Evolutionary conservation across 768 basidiomycete species (phyloP).

Genomic region (Cystobasidium ongulense): DNA sequence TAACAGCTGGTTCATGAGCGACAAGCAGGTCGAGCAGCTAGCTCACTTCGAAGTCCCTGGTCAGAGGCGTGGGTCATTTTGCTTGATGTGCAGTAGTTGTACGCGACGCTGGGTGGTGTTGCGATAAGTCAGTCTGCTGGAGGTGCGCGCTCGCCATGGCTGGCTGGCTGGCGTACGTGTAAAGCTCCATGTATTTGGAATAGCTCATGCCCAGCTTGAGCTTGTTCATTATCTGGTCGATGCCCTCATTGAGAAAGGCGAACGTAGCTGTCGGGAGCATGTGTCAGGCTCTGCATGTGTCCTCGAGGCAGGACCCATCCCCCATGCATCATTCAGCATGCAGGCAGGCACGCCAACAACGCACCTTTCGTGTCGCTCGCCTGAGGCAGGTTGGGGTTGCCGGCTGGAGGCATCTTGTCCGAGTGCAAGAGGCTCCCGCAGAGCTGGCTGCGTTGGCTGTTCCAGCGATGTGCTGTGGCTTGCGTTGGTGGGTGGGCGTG

Average conservation of each 20-base stretch:
- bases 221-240: conserved; percentile 39
- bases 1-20: background rate
- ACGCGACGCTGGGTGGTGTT: conserved; percentile 75
- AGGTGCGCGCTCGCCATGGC: background rate
- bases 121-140: background rate
- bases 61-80: conserved; percentile 44
- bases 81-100: conserved; percentile 94
- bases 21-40: conserved; percentile 23
- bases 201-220: conserved; percentile 40
- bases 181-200: conserved; percentile 36
- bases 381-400: conserved; percentile 20
- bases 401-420: background rate
- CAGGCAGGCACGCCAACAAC: background rate
- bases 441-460: background rate
- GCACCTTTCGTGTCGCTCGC: conserved; percentile 14
- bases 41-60: conserved; percentile 34
- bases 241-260: conserved; percentile 70
- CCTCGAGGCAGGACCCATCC: background rate
- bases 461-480: background rate
- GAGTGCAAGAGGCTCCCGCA: background rate
- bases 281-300: no score
- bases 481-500: no score
- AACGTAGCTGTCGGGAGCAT: conserved; percentile 57
- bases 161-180: background rate
- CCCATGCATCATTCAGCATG: background rate